Evolutionary conservation across 805 yeast genomes (phyloP), one percentile per base, ranked within the genome.

Genomic region (Saccharomycopsis sp.): DNA sequence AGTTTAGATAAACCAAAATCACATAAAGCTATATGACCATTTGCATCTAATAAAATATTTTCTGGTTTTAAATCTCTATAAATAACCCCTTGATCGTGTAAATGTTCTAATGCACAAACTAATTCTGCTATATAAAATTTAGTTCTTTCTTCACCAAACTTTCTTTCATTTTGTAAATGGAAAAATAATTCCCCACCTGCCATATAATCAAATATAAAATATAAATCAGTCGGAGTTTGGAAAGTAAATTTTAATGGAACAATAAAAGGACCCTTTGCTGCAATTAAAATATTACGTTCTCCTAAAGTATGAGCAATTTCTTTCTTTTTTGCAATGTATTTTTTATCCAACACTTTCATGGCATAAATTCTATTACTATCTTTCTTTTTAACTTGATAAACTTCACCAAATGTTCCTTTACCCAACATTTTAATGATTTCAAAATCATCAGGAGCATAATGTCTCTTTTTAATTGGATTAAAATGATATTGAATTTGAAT

Each of bases 221-320:
- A 93, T 51, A 93, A 71, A 64, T 93, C 97, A 0, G 85, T 69
- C 29, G 93, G 95, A 1, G 98, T 93, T 67, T 93, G 98, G 65
- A 93, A 93, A 1, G 96, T 85, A 61, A 93, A 90, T 66, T 93
- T 93, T 58, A 93, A 74, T 0, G 96, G 96, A 36, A 93, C 97
- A 60, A 93, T 87, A 61, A 93, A 93, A n/a, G 95, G 86, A 19
- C 90, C 81, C 34, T 88, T 79, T 4, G 95, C 84, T 1, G 98
- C 90, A 20, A 90, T 98, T 48, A 93, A 68, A 53, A 93, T 93
- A 62, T 93, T 85, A 56, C 98, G 74, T 68, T 93, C 98, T 27
- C 97, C 97, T 56, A 93, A 87, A 2, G 98, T 93, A 64, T 93
- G 98, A 0, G 97, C 97, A 56, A 93, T 84, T 66, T 93, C 98